These are phyloP conservation scores for Naumovozyma castellii DNA, from an alignment of 805 yeast genomes.

Conservation along the genomic window DNA sequence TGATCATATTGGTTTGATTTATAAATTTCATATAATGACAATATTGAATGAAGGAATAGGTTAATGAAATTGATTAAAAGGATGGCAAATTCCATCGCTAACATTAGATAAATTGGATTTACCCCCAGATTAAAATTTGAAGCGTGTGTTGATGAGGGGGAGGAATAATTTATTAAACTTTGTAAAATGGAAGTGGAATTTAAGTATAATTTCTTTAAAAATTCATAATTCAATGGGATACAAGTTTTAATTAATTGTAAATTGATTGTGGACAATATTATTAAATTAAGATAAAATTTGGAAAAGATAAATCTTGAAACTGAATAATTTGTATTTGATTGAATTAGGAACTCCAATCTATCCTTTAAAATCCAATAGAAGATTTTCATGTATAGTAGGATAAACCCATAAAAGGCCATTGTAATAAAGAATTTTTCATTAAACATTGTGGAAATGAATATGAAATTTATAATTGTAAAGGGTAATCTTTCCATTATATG, in stretches of 20 bases:
- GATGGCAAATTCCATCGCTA: conserved; percentile 70
- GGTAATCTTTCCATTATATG: conserved; percentile 60
- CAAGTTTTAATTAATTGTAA: neutral
- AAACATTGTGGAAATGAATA: conserved; percentile 49
- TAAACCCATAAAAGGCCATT: conserved; percentile 31
- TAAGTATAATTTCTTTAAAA: neutral
- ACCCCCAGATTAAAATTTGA: conserved; percentile 30
- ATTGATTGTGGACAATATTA: neutral
- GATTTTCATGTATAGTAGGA: conserved; percentile 47
- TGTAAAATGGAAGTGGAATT: neutral
- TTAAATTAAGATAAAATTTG: conserved; percentile 7
- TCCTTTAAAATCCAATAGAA: conserved; percentile 64
- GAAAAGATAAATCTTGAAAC: conserved; percentile 23
- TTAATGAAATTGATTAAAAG: conserved; percentile 44
- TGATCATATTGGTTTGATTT: neutral
- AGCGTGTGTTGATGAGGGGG: too few relatives aligned
- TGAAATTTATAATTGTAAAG: conserved; percentile 52
- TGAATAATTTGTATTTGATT: conserved; percentile 31
- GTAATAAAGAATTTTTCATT: conserved; percentile 39
- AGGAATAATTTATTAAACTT: neutral
- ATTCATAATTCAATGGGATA: neutral
- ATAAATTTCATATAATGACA: conserved; percentile 45
- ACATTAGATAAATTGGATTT: conserved; percentile 51
- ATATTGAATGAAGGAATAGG: conserved; percentile 12
- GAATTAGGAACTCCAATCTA: conserved; percentile 41